phyloP scores from a whole-genome alignment of 164 flowering plant species.

The Piper longum region DNA sequence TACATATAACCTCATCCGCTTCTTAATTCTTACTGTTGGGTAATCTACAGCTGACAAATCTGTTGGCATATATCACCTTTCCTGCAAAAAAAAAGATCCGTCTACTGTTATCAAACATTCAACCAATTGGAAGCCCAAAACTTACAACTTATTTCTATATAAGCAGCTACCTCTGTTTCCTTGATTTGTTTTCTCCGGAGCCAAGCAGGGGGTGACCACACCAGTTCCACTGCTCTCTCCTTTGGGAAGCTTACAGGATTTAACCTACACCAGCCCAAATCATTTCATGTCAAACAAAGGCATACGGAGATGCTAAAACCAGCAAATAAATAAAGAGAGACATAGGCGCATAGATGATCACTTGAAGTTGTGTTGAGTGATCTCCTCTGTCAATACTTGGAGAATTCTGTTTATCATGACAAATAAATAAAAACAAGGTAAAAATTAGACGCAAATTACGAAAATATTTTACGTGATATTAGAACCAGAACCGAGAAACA shows the following conservation, averaged over 20 bases:
- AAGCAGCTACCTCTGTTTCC: neutral
- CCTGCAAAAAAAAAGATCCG: too few species aligned
- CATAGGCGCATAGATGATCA: neutral
- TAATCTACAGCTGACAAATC: too few species aligned
- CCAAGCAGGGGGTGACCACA: conserved; percentile 34
- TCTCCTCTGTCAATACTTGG: too few species aligned
- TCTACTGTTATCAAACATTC: too few species aligned
- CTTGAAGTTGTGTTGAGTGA: neutral
- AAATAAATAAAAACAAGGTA: too few species aligned
- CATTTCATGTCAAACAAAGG: neutral
- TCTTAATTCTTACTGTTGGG: too few species aligned
- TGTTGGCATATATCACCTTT: too few species aligned
- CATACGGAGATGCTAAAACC: neutral
- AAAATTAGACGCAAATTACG: neutral
- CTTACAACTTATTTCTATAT: too few species aligned
- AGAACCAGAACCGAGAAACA: neutral
- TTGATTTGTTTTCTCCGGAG: neutral
- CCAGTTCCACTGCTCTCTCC: conserved; percentile 32
- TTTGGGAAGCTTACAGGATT: too few species aligned
- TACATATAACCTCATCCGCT: too few species aligned
- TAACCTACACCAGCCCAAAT: neutral
- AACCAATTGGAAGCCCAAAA: too few species aligned
- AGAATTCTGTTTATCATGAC: too few species aligned
- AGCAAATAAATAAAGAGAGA: neutral
- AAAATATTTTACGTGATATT: neutral